phyloP scores from a whole-genome alignment of 108 stramenopile genomes.

The Schizochytrium sp. region DNA sequence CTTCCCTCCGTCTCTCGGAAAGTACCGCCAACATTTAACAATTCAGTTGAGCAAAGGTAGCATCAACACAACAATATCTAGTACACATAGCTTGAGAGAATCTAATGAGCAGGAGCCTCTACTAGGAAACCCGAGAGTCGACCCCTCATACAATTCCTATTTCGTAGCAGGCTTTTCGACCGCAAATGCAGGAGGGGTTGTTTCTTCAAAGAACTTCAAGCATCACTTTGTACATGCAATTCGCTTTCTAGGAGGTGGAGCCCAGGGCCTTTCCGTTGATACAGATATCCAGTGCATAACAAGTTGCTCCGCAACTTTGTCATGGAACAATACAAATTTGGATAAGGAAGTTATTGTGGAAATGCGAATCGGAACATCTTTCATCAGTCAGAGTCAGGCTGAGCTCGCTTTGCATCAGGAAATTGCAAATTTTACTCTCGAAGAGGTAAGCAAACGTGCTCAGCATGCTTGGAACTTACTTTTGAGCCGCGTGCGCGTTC shows the following conservation, averaged over 20 bases:
- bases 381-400: conserved; percentile 63
- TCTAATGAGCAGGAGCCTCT: too few relatives aligned
- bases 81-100: too few relatives aligned
- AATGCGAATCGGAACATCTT: conserved; percentile 61
- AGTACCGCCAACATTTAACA: background rate
- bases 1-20: background rate
- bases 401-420: conserved; percentile 3
- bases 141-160: background rate
- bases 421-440: background rate
- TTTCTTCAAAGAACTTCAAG: background rate
- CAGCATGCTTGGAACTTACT: conserved; percentile 56
- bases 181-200: conserved; percentile 17
- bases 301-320: background rate
- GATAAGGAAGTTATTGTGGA: background rate
- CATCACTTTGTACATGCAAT: background rate
- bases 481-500: conserved; percentile 56
- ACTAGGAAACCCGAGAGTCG: too few relatives aligned
- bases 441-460: background rate
- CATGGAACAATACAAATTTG: background rate
- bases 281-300: background rate
- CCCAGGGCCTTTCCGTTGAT: background rate
- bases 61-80: background rate
- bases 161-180: background rate
- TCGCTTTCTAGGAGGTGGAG: background rate
- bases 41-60: background rate